These are phyloP conservation scores for Shiraia bambusicola DNA, from an alignment of 2,329 filamentous ascomycete genomes.

Conservation along the genomic window DNA sequence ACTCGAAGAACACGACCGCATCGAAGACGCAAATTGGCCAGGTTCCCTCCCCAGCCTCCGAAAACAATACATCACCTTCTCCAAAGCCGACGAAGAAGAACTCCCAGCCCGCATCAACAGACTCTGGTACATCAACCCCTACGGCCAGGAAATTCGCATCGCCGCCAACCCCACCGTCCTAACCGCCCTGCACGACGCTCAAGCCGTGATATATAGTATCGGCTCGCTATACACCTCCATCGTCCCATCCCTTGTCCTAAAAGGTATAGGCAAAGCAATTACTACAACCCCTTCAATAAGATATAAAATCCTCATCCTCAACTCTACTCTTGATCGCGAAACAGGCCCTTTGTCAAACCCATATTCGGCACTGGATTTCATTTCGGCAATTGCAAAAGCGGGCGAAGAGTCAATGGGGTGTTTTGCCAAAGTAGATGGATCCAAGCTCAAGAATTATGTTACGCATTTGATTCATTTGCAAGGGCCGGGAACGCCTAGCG, in stretches of 20 bases:
- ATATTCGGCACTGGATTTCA: slow-evolving; percentile 77
- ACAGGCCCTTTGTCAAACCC: slow-evolving; percentile 68
- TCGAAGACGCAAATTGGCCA: slow-evolving; percentile 79
- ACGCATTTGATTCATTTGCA: slow-evolving; percentile 83
- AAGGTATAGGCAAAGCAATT: slow-evolving; percentile 70
- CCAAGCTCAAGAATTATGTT: slow-evolving; percentile 68
- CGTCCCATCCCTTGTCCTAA: slow-evolving; percentile 77
- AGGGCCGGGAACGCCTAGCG: slow-evolving; percentile 65
- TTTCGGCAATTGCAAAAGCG: slow-evolving; percentile 75
- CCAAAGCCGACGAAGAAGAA: slow-evolving; percentile 72
- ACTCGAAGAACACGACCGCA: slow-evolving; percentile 60
- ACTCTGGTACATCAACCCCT: slow-evolving; percentile 97
- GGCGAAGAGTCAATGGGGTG: slow-evolving; percentile 53
- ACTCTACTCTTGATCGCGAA: slow-evolving; percentile 81
- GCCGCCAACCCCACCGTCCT: slow-evolving; percentile 80
- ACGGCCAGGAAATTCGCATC: slow-evolving; percentile 92
- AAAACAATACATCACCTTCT: slow-evolving; percentile 78
- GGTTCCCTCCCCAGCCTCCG: slow-evolving; percentile 79
- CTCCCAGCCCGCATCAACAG: slow-evolving; percentile 75
- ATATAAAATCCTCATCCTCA: slow-evolving; percentile 81
- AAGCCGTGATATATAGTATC: slow-evolving; percentile 83
- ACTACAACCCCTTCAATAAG: slow-evolving; percentile 56
- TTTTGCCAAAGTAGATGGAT: slow-evolving; percentile 12
- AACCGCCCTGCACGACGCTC: slow-evolving; percentile 63
- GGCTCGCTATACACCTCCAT: slow-evolving; percentile 92